Base-by-base conservation (phyloP, 805 yeast species). In the Metschnikowia baotianmanensis region DNA sequence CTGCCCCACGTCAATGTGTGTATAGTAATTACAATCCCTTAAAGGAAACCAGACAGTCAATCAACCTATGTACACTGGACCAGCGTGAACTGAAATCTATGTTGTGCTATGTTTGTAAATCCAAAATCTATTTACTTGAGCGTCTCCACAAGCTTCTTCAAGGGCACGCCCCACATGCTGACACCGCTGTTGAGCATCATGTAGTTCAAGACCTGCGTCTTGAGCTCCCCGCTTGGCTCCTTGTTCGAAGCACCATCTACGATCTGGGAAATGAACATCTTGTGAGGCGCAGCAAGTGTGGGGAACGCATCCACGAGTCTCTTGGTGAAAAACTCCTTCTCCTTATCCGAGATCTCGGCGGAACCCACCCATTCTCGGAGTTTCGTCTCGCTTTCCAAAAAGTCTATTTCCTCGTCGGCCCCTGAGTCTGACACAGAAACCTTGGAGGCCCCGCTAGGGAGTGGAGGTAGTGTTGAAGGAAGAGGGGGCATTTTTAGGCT, bases 81-180 rank as follows among this genome's bases (percentile, higher is more conserved):
- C n/a, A 23, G 26, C 3, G 26, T 11, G n/a, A 30, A 3, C 6
- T 17, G 33, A 11, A 9, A 11, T 27, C 13, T 13, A 27, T 3
- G 10, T 15, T 27, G 16, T 27, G 24, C 24, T 8, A 22, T 22
- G 7, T 10, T 22, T 3, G 7, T 27, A 27, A 9, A 27, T 13
- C 30, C 16, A n/a, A 9, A n/a, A 15, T 27, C 8, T 27, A 13
- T 27, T 19, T 27, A 33, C 33, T 30, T 16, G 16, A 40, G 17
- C 23, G 38, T 29, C 43, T 45, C 48, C 34, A 58, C 44, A 4
- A 83, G 58, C 55, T 80, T 80, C 36, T 81, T 72, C 38, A 85
- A 64, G 3, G 90, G 83, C 19, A 78, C 69, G 46, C 85, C 78
- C 95, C 95, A 85, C 18, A 62, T 59, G 37, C 78, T 69, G 9